phyloP scores from a whole-genome alignment of 1,284 basidiomycete genomes.

The Ceratobasidium sp. region DNA sequence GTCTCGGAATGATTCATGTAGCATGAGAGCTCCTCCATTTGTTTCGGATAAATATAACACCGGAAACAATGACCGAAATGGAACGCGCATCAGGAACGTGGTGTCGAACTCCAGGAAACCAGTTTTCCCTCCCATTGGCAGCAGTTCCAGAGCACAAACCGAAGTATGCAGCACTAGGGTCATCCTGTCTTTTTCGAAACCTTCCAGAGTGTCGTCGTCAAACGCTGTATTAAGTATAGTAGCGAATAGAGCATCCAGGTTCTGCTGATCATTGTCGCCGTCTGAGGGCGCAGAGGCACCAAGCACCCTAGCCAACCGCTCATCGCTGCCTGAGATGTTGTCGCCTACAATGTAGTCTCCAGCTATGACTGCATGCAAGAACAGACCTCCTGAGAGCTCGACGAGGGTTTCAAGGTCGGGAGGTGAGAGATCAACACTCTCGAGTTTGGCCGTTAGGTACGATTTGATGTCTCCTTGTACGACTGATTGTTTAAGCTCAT shows the following conservation, averaged over 20 bases:
- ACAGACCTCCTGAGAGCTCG: constrained; percentile 25
- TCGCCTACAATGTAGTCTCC: too few relatives aligned
- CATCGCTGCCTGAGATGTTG: too few relatives aligned
- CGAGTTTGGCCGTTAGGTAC: constrained; percentile 28
- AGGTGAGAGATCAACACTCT: background rate
- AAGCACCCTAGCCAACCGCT: too few relatives aligned
- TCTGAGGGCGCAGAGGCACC: too few relatives aligned
- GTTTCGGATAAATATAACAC: constrained; percentile 22
- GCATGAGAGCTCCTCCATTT: background rate
- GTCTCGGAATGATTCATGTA: constrained; percentile 29
- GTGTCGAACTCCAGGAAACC: background rate
- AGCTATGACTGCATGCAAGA: constrained; percentile 41
- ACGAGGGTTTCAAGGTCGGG: constrained; percentile 9
- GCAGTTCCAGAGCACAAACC: constrained; percentile 26
- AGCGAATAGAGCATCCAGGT: too few relatives aligned
- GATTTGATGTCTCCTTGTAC: constrained; percentile 36
- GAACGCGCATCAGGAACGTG: background rate
- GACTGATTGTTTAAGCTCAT: constrained; percentile 37
- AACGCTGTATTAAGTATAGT: too few relatives aligned
- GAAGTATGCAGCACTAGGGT: constrained; percentile 9
- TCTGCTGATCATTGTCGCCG: too few relatives aligned
- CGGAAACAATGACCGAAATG: constrained; percentile 6
- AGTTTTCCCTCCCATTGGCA: constrained; percentile 2
- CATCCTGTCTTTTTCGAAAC: background rate
- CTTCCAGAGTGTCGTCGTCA: too few relatives aligned